Evolutionary conservation across 2,329 filamentous ascomycete genomes (phyloP).

Genomic region (Colletotrichum godetiae): DNA sequence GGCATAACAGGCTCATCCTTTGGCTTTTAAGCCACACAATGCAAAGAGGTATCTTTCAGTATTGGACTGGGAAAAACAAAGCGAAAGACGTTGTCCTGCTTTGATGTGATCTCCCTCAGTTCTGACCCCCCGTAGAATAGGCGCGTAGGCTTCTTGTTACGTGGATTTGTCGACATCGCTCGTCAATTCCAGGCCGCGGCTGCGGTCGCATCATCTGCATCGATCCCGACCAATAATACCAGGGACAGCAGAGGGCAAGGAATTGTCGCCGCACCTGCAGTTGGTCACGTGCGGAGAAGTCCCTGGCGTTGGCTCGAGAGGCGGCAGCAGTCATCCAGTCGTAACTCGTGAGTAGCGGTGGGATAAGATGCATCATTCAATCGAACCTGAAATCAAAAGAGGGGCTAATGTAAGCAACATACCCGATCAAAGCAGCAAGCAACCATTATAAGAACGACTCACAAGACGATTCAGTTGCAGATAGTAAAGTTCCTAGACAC

Average conservation of each 20-base stretch:
- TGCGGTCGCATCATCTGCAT: not conserved
- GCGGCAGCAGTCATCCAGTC: not conserved
- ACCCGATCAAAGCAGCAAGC: not conserved
- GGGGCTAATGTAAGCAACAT: not conserved
- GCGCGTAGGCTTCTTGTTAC: not conserved
- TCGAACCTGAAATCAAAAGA: not conserved
- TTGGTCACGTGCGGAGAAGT: not conserved
- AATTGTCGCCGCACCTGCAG: not conserved
- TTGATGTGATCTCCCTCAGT: not conserved
- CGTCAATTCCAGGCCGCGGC: not conserved
- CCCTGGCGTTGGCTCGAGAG: not conserved
- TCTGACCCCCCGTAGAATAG: not conserved
- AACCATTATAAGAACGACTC: not conserved
- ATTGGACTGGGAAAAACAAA: not conserved
- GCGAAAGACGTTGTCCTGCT: not conserved
- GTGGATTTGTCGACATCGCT: not conserved
- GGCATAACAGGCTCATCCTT: not conserved
- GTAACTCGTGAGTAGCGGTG: not conserved
- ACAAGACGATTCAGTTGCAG: not conserved
- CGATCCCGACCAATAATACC: not conserved
- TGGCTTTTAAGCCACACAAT: not conserved
- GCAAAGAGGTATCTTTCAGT: not conserved
- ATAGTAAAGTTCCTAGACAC: not conserved
- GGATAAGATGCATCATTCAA: not conserved
- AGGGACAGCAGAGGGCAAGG: too few relatives aligned